Evolutionary conservation across 139 green algal species (phyloP).

Genomic region (Chlamydomonas eustigma): DNA sequence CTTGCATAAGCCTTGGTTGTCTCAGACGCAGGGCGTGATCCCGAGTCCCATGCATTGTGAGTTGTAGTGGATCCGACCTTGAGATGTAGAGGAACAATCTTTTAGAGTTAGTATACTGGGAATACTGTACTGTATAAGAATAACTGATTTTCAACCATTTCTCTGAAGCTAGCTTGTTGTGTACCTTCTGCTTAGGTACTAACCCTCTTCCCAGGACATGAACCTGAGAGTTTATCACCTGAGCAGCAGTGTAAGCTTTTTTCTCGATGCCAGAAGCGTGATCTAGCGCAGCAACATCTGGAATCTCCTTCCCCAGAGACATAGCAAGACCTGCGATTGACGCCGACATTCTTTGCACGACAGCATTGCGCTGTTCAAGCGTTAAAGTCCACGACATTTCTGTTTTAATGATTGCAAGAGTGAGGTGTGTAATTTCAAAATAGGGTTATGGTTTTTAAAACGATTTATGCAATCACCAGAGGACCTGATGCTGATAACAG

Average conservation of each 20-base stretch:
- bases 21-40: slow-evolving; percentile 33
- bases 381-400: slow-evolving; percentile 60
- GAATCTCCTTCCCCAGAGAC: slow-evolving; percentile 34
- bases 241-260: slow-evolving; percentile 77
- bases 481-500: too few species aligned
- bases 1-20: slow-evolving; percentile 14
- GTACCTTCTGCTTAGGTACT: too few species aligned
- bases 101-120: too few species aligned
- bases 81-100: background rate
- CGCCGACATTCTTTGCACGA: slow-evolving; percentile 44
- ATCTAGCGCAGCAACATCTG: slow-evolving; percentile 35
- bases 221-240: too few species aligned
- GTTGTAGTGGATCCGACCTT: slow-evolving; percentile 59
- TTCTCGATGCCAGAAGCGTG: slow-evolving; percentile 57
- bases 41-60: slow-evolving; percentile 28
- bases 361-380: slow-evolving; percentile 50
- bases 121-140: too few species aligned
- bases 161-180: too few species aligned
- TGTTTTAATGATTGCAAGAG: too few species aligned
- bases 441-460: too few species aligned
- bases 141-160: too few species aligned
- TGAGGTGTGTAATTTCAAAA: too few species aligned
- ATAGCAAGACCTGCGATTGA: slow-evolving; percentile 67
- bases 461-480: too few species aligned
- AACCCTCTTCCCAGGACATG: too few species aligned